Base-by-base conservation (phyloP, 352 stramenopile species). In the Pythium brachiatum region DNA sequence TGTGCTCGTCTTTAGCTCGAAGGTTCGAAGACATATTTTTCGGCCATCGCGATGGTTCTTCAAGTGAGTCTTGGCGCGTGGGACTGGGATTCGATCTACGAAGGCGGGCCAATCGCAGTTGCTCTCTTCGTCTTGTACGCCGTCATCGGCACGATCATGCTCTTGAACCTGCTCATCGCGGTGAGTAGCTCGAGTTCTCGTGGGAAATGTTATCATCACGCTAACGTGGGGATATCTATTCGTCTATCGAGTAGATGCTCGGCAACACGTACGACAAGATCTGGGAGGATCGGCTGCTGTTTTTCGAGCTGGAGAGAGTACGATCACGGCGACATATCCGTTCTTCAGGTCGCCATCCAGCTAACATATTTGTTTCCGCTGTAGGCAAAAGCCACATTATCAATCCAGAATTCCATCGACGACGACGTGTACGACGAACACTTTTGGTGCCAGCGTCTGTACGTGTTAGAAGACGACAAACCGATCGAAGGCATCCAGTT, bases 211-310 rank as follows among this genome's bases (percentile, higher is more conserved):
- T 1, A 41, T 5, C 38, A 29, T 41, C 16, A 2, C 21, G 18
- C 50, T 39, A n/a, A n/a, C n/a, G 9, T 46, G 9, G 7, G 4
- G 4, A 12, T 25, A 41, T 21, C 25, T 50, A 9, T 48, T 34
- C n/a, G 32, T n/a, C 26, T 38, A 7, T 27, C 15, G 41, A 38
- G 3, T 39, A 94, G 84, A 92, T 94, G 84, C 76, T 92, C 44
- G 84, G 82, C 9, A 90, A 89, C 60, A 94, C 82, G 8, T 94
- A 94, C 72, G 79, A 94, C 72, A 90, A 94, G 39, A 79, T 94
- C 7, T 92, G 82, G 82, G 84, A 90, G 72, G 82, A 94, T 55
- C 79, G 79, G 0, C 54, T 94, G 52, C 72, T 90, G 7, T 94
- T 92, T 53, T 94, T 90, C 53, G 81, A 90, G 48, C 76, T 94